These are phyloP conservation scores for Aspergillus jensenii DNA, from an alignment of 2,329 filamentous ascomycete species.

Conservation along the genomic window DNA sequence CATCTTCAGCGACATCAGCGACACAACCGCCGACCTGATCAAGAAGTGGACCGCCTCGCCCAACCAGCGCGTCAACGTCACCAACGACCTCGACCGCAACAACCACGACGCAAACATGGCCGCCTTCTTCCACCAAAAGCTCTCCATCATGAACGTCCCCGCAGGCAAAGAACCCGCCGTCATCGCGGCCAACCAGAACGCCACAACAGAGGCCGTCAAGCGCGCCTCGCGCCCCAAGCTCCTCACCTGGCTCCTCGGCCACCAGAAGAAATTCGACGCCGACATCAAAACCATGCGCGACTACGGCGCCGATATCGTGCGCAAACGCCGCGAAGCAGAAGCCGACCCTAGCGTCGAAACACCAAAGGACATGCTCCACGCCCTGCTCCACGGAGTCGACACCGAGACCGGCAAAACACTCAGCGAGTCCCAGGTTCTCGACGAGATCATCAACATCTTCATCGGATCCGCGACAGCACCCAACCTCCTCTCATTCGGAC, in stretches of 20 bases:
- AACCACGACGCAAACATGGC: constrained; percentile 54
- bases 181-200: constrained; percentile 55
- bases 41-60: constrained; percentile 49
- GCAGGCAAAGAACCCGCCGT: constrained; percentile 49
- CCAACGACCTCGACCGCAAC: constrained; percentile 54
- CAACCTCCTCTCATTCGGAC: constrained; percentile 64
- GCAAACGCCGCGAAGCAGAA: constrained; percentile 55
- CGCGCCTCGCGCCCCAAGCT: constrained; percentile 53
- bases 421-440: constrained; percentile 59
- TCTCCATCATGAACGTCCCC: constrained; percentile 42
- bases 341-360: constrained; percentile 41
- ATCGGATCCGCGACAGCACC: constrained; percentile 69
- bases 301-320: constrained; percentile 58
- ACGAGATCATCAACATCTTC: constrained; percentile 69
- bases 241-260: constrained; percentile 55
- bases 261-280: constrained; percentile 52
- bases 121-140: constrained; percentile 53
- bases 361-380: constrained; percentile 58
- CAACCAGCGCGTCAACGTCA: constrained; percentile 45
- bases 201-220: constrained; percentile 57
- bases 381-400: constrained; percentile 60
- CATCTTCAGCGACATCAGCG: constrained; percentile 51
- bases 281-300: constrained; percentile 56
- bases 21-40: constrained; percentile 51
- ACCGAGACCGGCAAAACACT: constrained; percentile 59